Percentiles rank a stretch among this genome's conserved stretches.
Conservation (phyloP, 2,329 filamentous ascomycete genomes). For the Periconia sp. region DNA sequence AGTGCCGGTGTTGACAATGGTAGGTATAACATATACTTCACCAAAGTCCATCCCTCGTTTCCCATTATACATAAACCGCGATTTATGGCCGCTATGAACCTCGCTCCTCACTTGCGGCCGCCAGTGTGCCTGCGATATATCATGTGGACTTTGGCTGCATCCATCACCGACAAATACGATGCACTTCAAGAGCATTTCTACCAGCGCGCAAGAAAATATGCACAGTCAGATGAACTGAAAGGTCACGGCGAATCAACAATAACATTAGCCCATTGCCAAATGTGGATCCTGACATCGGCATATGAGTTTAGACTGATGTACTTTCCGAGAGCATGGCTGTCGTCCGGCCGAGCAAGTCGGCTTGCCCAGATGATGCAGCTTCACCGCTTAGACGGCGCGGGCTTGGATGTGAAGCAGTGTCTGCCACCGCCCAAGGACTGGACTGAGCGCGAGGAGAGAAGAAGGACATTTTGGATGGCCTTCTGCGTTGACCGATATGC, state of each 20-base stretch:
- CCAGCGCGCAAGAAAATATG: slow-evolving; percentile 82
- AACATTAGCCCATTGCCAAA: slow-evolving; percentile 81
- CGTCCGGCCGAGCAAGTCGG: slow-evolving; percentile 77
- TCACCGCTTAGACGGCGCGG: slow-evolving; percentile 79
- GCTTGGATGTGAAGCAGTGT: slow-evolving; percentile 90
- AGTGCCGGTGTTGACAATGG: slow-evolving; percentile 10
- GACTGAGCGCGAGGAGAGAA: slow-evolving; percentile 89
- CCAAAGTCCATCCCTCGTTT: slow-evolving; percentile 81
- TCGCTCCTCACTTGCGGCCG: slow-evolving; percentile 82
- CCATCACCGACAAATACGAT: slow-evolving; percentile 78
- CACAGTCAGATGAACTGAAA: slow-evolving; percentile 86
- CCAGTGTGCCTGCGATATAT: slow-evolving; percentile 88
- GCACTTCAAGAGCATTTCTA: slow-evolving; percentile 88
- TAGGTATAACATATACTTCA: slow-evolving; percentile 83
- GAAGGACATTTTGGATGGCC: slow-evolving; percentile 92
- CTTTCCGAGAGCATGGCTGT: slow-evolving; percentile 94
- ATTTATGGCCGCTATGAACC: slow-evolving; percentile 84
- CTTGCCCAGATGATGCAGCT: slow-evolving; percentile 90
- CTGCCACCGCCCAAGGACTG: slow-evolving; percentile 84
- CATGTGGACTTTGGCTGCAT: slow-evolving; percentile 94
- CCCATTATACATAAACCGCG: slow-evolving; percentile 89
- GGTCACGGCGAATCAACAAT: slow-evolving; percentile 89
- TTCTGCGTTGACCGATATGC: slow-evolving; percentile 91
- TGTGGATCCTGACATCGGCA: slow-evolving; percentile 74
- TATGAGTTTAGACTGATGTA: slow-evolving; percentile 99